These are phyloP conservation scores for Poa annua DNA, from an alignment of 176 grass and related monocot genomes.

Conservation along the genomic window DNA sequence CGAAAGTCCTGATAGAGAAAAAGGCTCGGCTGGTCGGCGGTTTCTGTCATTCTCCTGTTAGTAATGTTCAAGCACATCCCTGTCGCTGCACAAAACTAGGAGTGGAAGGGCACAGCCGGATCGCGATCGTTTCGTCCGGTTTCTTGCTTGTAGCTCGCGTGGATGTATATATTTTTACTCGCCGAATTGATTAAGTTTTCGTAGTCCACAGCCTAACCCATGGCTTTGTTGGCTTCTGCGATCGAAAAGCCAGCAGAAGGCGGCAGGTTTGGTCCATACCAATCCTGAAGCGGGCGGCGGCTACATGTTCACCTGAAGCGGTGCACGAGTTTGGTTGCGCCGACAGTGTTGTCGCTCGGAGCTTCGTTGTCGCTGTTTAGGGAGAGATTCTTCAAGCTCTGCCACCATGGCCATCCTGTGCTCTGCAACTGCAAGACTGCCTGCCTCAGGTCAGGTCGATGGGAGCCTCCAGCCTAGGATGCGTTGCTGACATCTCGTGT, in stretches of 20 bases:
- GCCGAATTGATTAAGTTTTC: neutral
- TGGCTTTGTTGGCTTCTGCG: neutral
- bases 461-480: no score
- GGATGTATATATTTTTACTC: neutral
- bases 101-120: conserved; percentile 6
- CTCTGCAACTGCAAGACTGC: no score
- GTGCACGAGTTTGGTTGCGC: no score
- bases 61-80: neutral
- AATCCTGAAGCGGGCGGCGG: neutral
- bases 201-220: neutral
- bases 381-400: no score
- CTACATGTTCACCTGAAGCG: neutral
- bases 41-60: neutral
- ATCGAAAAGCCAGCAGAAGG: neutral
- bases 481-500: no score
- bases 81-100: neutral
- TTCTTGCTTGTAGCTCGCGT: neutral
- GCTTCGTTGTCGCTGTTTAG: no score
- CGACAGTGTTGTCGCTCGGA: no score
- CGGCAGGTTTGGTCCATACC: conserved; percentile 8
- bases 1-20: neutral
- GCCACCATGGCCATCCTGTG: no score
- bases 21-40: neutral
- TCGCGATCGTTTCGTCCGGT: conserved; percentile 20
- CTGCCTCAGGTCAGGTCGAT: no score